These are phyloP conservation scores for Coemansia sp. DNA, from an alignment of 192 early-diverging fungal genomes.

Conservation along the genomic window DNA sequence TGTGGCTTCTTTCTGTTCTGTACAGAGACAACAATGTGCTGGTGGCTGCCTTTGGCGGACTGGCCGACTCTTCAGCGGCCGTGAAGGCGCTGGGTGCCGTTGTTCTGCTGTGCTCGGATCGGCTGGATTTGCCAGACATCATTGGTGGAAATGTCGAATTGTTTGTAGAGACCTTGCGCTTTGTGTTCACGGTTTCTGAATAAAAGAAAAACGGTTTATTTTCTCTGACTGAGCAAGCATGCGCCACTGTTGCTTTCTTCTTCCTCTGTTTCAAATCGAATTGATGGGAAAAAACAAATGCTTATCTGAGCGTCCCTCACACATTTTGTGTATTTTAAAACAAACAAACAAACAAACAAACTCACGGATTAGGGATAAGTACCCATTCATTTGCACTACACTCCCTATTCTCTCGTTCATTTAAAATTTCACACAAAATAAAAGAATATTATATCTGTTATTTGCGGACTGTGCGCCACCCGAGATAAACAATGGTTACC, in stretches of 20 bases:
- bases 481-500: background rate
- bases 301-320: background rate
- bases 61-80: background rate
- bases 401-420: too few species aligned
- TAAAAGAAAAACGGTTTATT: background rate
- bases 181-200: background rate
- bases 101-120: slow-evolving; percentile 21
- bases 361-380: too few species aligned
- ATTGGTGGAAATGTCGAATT: slow-evolving; percentile 1
- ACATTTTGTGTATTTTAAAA: background rate
- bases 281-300: too few species aligned
- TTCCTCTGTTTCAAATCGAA: too few species aligned
- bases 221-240: background rate
- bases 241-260: background rate
- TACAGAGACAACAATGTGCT: slow-evolving; percentile 9
- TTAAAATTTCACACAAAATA: background rate
- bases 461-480: background rate
- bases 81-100: slow-evolving; percentile 9
- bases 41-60: background rate
- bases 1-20: slow-evolving; percentile 12
- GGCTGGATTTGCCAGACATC: slow-evolving; percentile 7
- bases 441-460: background rate
- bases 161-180: slow-evolving; percentile 14
- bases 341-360: background rate
- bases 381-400: too few species aligned